Evolutionary conservation across 139 green algal species (phyloP).

Genomic region (Axilococcus clingmanii): DNA sequence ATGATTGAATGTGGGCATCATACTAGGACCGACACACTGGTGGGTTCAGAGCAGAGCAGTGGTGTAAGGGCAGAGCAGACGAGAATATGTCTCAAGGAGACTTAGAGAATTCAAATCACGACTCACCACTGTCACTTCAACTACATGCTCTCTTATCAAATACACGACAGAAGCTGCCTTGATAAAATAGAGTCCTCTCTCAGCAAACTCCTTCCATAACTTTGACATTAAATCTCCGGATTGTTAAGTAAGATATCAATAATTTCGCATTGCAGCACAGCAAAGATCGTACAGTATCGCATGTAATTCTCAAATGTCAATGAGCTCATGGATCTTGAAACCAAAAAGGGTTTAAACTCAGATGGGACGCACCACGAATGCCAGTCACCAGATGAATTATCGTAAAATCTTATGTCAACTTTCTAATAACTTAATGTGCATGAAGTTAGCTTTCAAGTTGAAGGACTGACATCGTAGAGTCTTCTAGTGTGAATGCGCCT

Average conservation of each 20-base stretch:
- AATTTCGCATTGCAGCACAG: not conserved
- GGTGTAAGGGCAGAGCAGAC: not conserved
- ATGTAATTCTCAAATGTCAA: not conserved
- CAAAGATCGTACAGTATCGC: not conserved
- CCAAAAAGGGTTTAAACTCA: not conserved
- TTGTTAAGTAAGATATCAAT: not conserved
- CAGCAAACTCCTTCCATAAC: slow-evolving; percentile 7
- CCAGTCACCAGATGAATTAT: not conserved
- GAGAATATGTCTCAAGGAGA: not conserved
- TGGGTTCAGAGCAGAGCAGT: not conserved
- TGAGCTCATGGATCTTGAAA: not conserved
- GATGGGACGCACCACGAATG: not conserved
- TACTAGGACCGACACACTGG: slow-evolving; percentile 65
- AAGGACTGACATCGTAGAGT: not conserved
- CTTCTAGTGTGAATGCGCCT: not conserved
- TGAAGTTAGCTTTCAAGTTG: not conserved
- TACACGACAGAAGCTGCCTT: slow-evolving; percentile 21
- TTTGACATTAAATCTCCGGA: not conserved
- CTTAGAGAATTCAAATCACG: not conserved
- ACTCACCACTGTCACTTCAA: slow-evolving; percentile 40
- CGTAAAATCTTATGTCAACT: not conserved
- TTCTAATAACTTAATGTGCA: not conserved
- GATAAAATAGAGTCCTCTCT: slow-evolving; percentile 6
- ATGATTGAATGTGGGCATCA: slow-evolving; percentile 73
- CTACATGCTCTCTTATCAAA: slow-evolving; percentile 35